Evolutionary conservation across 768 basidiomycete genomes (phyloP).

Genomic region (Mycena indigotica): DNA sequence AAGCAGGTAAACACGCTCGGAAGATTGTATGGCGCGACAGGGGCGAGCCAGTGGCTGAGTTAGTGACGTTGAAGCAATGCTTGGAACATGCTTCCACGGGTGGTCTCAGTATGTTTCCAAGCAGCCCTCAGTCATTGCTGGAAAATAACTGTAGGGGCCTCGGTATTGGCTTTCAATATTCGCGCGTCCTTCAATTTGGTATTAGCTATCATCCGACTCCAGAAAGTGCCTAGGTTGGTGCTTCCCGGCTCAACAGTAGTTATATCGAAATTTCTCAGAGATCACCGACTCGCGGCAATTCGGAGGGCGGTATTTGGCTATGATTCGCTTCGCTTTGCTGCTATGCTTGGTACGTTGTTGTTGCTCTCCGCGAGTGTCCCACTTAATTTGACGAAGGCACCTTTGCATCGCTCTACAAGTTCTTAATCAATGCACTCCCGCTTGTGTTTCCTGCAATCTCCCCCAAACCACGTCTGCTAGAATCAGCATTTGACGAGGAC

Average conservation of each 20-base stretch:
- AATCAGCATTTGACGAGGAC: slow-evolving; percentile 21
- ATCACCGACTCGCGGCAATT: slow-evolving; percentile 49
- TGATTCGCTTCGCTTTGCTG: slow-evolving; percentile 64
- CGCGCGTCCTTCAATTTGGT: slow-evolving; percentile 66
- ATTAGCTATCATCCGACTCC: slow-evolving; percentile 52
- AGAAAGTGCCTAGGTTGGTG: slow-evolving; percentile 49
- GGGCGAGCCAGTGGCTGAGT: slow-evolving; percentile 53
- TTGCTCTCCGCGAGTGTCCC: background rate
- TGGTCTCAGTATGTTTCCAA: slow-evolving; percentile 41
- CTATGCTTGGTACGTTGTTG: slow-evolving; percentile 55
- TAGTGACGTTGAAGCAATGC: slow-evolving; percentile 51
- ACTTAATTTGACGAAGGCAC: slow-evolving; percentile 35
- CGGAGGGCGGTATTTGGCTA: slow-evolving; percentile 63
- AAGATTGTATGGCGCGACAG: slow-evolving; percentile 59
- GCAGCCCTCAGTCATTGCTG: background rate
- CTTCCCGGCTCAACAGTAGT: background rate
- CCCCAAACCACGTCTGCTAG: slow-evolving; percentile 7
- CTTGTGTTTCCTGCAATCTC: slow-evolving; percentile 40
- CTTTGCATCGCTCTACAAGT: slow-evolving; percentile 56
- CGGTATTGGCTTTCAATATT: slow-evolving; percentile 59
- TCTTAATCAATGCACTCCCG: slow-evolving; percentile 54
- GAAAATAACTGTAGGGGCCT: slow-evolving; percentile 53
- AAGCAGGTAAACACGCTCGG: slow-evolving; percentile 50
- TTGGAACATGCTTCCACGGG: slow-evolving; percentile 54
- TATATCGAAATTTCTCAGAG: slow-evolving; percentile 31